Evolutionary conservation across 1,284 basidiomycete genomes (phyloP).

Genomic region (Cystodermella granulosa): DNA sequence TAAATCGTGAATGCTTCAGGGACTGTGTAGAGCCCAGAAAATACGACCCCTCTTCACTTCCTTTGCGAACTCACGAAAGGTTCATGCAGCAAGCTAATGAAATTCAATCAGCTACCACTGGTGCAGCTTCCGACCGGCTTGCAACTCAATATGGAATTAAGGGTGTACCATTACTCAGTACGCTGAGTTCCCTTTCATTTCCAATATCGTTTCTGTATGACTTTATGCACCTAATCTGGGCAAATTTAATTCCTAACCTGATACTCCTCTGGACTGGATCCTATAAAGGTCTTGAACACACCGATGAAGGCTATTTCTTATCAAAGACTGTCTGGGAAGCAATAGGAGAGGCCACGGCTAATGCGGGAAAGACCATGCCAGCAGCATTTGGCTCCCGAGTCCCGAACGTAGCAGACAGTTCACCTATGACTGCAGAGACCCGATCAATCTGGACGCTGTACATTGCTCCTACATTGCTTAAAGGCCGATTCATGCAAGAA

Average conservation of each 20-base stretch:
- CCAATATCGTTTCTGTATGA: conserved; percentile 42
- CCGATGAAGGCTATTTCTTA: conserved; percentile 29
- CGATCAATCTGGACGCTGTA: conserved; percentile 38
- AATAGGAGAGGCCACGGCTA: conserved; percentile 26
- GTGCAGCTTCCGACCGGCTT: conserved; percentile 18
- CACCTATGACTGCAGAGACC: conserved; percentile 31
- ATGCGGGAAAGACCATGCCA: conserved; percentile 26
- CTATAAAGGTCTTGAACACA: conserved; percentile 37
- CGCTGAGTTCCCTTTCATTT: conserved; percentile 33
- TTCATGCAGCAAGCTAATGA: conserved; percentile 25
- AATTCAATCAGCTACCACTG: conserved; percentile 24
- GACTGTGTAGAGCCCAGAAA: not conserved
- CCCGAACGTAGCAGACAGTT: conserved; percentile 25
- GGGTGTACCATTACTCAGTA: conserved; percentile 29
- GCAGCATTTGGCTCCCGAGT: conserved; percentile 25
- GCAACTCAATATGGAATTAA: conserved; percentile 39
- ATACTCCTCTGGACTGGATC: conserved; percentile 38
- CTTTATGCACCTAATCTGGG: conserved; percentile 48
- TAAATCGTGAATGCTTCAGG: conserved; percentile 13
- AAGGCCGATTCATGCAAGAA: conserved; percentile 18
- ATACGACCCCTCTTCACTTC: conserved; percentile 34
- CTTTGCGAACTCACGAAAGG: conserved; percentile 30
- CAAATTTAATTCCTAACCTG: conserved; percentile 41
- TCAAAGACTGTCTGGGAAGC: conserved; percentile 24
- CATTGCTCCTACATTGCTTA: conserved; percentile 39